Evolutionary conservation across 2,329 filamentous ascomycete species (phyloP).

Genomic region (Lasiodiplodia sp.): DNA sequence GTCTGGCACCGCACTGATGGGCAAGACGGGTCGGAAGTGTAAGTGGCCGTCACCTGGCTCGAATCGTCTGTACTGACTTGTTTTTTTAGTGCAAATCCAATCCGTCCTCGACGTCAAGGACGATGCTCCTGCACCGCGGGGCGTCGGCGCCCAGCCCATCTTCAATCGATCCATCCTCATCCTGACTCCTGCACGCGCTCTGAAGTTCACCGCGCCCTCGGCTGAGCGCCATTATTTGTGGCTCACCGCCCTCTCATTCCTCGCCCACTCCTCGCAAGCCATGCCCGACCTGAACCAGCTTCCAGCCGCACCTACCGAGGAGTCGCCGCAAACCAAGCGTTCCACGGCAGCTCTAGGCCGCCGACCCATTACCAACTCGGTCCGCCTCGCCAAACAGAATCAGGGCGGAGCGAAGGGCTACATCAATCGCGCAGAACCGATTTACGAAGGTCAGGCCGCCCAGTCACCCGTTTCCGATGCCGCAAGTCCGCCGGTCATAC

Average conservation of each 20-base stretch:
- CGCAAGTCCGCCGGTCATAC: slow-evolving; percentile 75
- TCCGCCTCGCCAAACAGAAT: slow-evolving; percentile 83
- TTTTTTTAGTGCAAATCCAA: slow-evolving; percentile 79
- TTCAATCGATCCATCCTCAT: slow-evolving; percentile 97
- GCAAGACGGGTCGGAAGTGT: slow-evolving; percentile 94
- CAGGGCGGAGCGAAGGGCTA: slow-evolving; percentile 40
- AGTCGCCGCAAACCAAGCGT: slow-evolving; percentile 37
- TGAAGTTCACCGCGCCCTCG: slow-evolving; percentile 90
- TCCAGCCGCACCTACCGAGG: slow-evolving; percentile 46
- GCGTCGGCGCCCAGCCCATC: slow-evolving; percentile 60
- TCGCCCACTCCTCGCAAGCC: slow-evolving; percentile 86
- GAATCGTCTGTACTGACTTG: slow-evolving; percentile 42
- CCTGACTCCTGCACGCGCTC: slow-evolving; percentile 86
- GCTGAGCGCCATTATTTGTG: slow-evolving; percentile 91
- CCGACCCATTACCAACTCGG: slow-evolving; percentile 81
- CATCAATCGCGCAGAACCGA: slow-evolving; percentile 38
- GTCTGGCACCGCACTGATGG: slow-evolving; percentile 84
- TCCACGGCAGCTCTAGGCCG: slow-evolving; percentile 58
- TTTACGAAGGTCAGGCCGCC: slow-evolving; percentile 51
- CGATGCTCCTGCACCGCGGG: slow-evolving; percentile 83
- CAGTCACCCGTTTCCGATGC: slow-evolving; percentile 38
- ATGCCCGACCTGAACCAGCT: slow-evolving; percentile 74
- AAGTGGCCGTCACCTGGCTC: slow-evolving; percentile 56
- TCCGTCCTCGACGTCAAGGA: slow-evolving; percentile 97
- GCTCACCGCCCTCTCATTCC: slow-evolving; percentile 92